Evolutionary conservation across 179 eudicot species (phyloP).

Genomic region (Sideroxylon spinosum): DNA sequence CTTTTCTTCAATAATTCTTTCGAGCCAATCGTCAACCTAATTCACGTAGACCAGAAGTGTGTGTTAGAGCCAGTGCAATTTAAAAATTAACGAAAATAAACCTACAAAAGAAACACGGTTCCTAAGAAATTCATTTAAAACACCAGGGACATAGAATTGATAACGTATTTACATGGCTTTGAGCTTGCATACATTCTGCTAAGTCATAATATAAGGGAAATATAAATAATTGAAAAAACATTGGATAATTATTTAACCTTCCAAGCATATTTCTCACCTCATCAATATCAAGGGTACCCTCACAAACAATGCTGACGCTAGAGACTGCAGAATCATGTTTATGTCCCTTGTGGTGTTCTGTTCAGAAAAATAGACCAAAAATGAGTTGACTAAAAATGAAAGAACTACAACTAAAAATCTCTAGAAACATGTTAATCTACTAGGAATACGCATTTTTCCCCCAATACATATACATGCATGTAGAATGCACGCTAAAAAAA

Average conservation of each 20-base stretch:
- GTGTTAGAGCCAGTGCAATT: neutral
- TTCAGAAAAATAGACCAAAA: slow-evolving; percentile 12
- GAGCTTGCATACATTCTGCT: neutral
- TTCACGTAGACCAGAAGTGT: neutral
- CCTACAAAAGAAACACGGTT: neutral
- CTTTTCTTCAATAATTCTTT: slow-evolving; percentile 73
- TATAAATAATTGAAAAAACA: neutral
- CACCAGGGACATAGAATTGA: neutral
- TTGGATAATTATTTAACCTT: neutral
- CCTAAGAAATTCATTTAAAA: neutral
- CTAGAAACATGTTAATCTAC: neutral
- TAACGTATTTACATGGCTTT: neutral
- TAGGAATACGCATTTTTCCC: too few species aligned
- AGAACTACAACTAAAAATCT: slow-evolving; percentile 6
- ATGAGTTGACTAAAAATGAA: neutral
- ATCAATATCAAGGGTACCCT: slow-evolving; percentile 79
- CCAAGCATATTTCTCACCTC: slow-evolving; percentile 46
- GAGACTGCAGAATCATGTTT: slow-evolving; percentile 59
- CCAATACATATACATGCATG: neutral
- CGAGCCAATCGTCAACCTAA: slow-evolving; percentile 96
- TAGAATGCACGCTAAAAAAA: neutral
- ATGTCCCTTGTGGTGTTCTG: slow-evolving; percentile 69
- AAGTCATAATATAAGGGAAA: neutral
- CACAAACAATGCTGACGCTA: slow-evolving; percentile 69
- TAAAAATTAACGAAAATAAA: neutral